phyloP scores from a whole-genome alignment of 2,329 filamentous ascomycete species.

The Fonsecaea multimorphosa region DNA sequence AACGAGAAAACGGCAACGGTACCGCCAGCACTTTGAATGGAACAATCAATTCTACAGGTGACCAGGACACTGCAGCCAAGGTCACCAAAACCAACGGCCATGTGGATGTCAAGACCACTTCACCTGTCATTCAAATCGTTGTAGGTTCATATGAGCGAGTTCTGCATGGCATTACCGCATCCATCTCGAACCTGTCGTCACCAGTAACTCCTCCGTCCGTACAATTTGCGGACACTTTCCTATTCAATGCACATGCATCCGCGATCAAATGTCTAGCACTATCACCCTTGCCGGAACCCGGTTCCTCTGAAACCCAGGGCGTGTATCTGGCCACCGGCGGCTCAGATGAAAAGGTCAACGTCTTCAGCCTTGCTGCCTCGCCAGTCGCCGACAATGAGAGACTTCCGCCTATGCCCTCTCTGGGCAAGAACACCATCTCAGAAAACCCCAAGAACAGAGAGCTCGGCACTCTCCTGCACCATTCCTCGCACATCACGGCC shows the following conservation, averaged over 20 bases:
- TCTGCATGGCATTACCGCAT: conserved; percentile 87
- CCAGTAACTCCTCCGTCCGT: conserved; percentile 48
- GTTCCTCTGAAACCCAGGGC: conserved; percentile 68
- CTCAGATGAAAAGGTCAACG: conserved; percentile 92
- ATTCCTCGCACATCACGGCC: conserved; percentile 79
- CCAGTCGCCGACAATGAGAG: conserved; percentile 63
- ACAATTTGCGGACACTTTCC: conserved; percentile 87
- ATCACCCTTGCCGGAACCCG: conserved; percentile 71
- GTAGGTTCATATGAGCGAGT: conserved; percentile 93
- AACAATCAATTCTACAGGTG: conserved; percentile 21
- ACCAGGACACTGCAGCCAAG: conserved; percentile 34
- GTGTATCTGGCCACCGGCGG: conserved; percentile 88
- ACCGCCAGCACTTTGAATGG: conserved; percentile 12
- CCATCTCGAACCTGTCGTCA: conserved; percentile 55
- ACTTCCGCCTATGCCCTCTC: conserved; percentile 66
- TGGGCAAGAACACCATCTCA: conserved; percentile 74
- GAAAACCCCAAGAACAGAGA: conserved; percentile 89
- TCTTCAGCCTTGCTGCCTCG: conserved; percentile 83
- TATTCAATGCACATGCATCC: conserved; percentile 92
- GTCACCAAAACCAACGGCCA: conserved; percentile 42
- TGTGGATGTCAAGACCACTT: conserved; percentile 44
- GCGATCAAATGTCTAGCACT: conserved; percentile 88
- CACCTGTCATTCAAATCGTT: conserved; percentile 78
- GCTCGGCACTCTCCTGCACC: conserved; percentile 84
- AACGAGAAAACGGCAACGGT: conserved; percentile 45